Percentiles rank a stretch among this genome's conserved stretches.
phyloP scores from a whole-genome alignment of 352 stramenopile species.

The Labyrinthula sp. region DNA sequence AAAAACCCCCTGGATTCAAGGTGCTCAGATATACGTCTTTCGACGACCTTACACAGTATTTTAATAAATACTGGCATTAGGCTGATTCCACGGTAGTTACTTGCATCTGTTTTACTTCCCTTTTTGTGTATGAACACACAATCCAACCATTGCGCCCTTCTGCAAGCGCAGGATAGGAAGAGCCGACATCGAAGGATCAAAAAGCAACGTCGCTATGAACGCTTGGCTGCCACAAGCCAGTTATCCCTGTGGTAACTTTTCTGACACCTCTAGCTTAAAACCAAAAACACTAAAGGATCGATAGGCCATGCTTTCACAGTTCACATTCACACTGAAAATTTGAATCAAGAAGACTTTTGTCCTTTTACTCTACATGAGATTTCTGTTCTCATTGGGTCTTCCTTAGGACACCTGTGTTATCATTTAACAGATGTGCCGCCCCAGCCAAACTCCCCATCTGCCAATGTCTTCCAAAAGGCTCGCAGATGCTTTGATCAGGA shows the following conservation, averaged over 20 bases:
- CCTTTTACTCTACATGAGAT: conserved; percentile 62
- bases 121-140: too few species aligned
- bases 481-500: too few species aligned
- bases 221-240: conserved; percentile 42
- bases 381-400: conserved; percentile 58
- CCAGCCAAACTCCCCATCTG: conserved; percentile 60
- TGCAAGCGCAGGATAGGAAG: conserved; percentile 58
- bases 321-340: conserved; percentile 61
- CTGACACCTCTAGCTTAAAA: conserved; percentile 51
- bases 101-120: too few species aligned
- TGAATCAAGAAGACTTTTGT: conserved; percentile 64
- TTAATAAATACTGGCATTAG: too few species aligned
- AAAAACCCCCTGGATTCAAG: too few species aligned
- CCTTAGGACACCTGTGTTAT: conserved; percentile 59
- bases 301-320: conserved; percentile 60
- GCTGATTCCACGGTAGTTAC: too few species aligned
- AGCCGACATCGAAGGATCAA: conserved; percentile 60
- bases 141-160: conserved; percentile 53
- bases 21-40: too few species aligned
- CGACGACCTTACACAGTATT: too few species aligned
- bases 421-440: conserved; percentile 57
- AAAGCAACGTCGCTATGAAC: conserved; percentile 52
- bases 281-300: conserved; percentile 59
- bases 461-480: conserved; percentile 51
- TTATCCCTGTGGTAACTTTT: conserved; percentile 65